Evolutionary conservation across 371 early-diverging fungal genomes (phyloP), one percentile per base, ranked within the genome.

Genomic region (Choanephora cucurbitarum): DNA sequence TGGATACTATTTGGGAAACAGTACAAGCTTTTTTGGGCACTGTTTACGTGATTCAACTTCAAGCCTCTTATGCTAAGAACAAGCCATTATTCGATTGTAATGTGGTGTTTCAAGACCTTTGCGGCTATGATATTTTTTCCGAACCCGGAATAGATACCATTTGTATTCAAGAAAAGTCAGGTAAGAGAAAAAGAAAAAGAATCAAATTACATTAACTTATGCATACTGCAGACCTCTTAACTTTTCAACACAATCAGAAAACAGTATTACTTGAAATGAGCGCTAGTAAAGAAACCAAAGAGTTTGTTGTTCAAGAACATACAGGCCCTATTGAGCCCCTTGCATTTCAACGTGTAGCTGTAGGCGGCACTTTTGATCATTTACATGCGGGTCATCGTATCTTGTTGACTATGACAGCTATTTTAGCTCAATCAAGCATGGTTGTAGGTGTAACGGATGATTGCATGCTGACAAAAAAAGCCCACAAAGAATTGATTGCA

Each of bases 311-410:
- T 14, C 43, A 24, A 18, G 52, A 41, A 55, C 34, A 42, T 10
- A 57, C 45, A 39, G 58, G 49, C 21, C 52, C 58, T 23, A 52
- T 54, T 34, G 49, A 64, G 21, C 64, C 64, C n/a, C 44, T 50
- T 47, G 47, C 49, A 1, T 77, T 75, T 60, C 47, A 63, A n/a
- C 54, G 66, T 37, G 92, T 91, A 0, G 95, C 89, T 0, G 75
- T 96, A 5, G 98, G 98, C 15, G 98, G 98, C 9, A 97, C 98
- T 3, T 98, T 98, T 79, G 98, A 98, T 70, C 97, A 97, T 64
- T 69, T 98, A 43, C 98, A 98, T 62, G 80, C 86, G 2, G 98
- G 97, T 6, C 98, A 98, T 70, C 92, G 94, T 71, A 91, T 97
- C 34, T 70, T 98, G 24, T 73, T 98, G 47, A 87, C 94, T 1